Conservation (phyloP, 371 early-diverging fungal species). For the Phascolomyces articulosus region DNA sequence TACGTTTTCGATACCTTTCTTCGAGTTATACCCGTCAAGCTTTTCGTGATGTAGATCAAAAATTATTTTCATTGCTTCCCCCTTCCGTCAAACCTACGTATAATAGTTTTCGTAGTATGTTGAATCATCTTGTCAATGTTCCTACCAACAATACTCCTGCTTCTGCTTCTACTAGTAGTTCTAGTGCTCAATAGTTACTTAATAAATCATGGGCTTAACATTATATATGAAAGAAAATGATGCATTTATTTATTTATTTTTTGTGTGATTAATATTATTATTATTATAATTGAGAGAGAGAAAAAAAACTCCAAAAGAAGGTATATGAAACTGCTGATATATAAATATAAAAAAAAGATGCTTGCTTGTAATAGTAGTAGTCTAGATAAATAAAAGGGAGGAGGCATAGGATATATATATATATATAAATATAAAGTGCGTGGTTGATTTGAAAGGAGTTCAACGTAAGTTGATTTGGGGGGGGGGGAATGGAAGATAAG, state of each 20-base stretch:
- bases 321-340: slow-evolving; percentile 2
- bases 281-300: no score
- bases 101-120: not conserved
- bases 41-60: slow-evolving; percentile 5
- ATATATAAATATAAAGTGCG: no score
- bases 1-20: slow-evolving; percentile 9
- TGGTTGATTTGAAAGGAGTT: not conserved
- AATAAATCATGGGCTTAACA: no score
- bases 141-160: not conserved
- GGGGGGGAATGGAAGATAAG: not conserved
- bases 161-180: no score
- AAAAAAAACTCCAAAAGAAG: not conserved
- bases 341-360: not conserved
- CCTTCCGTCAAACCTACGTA: slow-evolving; percentile 4
- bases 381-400: not conserved
- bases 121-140: not conserved
- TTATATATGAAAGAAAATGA: no score
- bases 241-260: no score
- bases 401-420: slow-evolving; percentile 2
- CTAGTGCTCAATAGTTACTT: no score
- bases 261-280: no score
- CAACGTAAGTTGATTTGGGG: not conserved
- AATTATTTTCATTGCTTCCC: not conserved
- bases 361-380: slow-evolving; percentile 8
- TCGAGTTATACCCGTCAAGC: slow-evolving; percentile 5